Evolutionary conservation across 371 early-diverging fungal genomes (phyloP).

Genomic region (Lichtheimia corymbifera): DNA sequence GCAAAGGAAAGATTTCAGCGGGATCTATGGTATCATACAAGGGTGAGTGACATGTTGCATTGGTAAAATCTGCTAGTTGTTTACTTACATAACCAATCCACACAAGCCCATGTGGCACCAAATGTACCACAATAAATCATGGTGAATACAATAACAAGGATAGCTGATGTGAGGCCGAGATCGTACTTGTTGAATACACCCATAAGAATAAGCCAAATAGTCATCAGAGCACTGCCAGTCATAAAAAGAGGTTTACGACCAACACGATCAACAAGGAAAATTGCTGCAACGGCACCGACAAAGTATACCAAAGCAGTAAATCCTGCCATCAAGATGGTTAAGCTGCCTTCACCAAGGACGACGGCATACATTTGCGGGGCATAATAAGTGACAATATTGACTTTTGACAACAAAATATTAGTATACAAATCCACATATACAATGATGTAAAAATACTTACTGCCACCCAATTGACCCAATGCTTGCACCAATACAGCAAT

Average conservation of each 20-base stretch:
- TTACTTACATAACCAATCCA: constrained; percentile 40
- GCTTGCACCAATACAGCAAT: constrained; percentile 72
- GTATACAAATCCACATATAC: too few species aligned
- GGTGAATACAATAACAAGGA: constrained; percentile 33
- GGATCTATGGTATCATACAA: constrained; percentile 34
- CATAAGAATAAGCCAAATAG: constrained; percentile 36
- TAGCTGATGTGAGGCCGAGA: constrained; percentile 38
- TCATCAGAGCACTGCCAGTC: constrained; percentile 37
- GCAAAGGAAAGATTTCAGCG: constrained; percentile 61
- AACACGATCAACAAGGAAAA: constrained; percentile 32
- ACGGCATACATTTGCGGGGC: constrained; percentile 69
- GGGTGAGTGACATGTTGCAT: constrained; percentile 28
- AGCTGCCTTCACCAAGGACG: constrained; percentile 37
- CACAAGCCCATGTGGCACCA: constrained; percentile 41
- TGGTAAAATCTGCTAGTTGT: constrained; percentile 3
- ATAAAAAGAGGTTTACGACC: constrained; percentile 45
- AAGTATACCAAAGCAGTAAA: constrained; percentile 44
- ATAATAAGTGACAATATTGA: constrained; percentile 42
- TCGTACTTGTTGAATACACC: constrained; percentile 38
- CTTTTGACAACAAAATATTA: too few species aligned
- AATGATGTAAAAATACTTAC: too few species aligned
- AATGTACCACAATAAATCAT: constrained; percentile 42
- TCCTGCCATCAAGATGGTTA: constrained; percentile 37
- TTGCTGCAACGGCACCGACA: constrained; percentile 30
- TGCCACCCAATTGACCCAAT: constrained; percentile 63